Evolutionary conservation across 1,139 yeast species (phyloP), one percentile per base, ranked within the genome.

Genomic region (Diutina rugosa): DNA sequence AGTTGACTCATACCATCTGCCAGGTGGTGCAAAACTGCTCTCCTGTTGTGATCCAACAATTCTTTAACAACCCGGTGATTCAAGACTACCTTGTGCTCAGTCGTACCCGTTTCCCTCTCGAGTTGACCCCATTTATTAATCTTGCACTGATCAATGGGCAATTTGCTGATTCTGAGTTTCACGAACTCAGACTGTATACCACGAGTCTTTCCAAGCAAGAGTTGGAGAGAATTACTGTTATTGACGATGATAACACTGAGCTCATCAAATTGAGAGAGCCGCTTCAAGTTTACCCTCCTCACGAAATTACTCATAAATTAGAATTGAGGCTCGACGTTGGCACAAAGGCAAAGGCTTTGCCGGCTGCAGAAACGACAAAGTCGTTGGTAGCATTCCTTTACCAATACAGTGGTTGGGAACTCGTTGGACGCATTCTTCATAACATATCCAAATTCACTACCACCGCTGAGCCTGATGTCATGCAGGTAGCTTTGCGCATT

Each of bases 391-490:
- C 90, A 38, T 90, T 93, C 72, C 72, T 85, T 51, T 81, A 86
- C 66, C 77, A 79, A 6, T 90, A 84, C 65, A 87, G 84, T 65
- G 98, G 97, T 0, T 90, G 97, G 96, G 80, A 95, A 0, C 72
- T 87, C 51, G 63, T 91, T 45, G 97, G 97, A 1, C 78, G 96
- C 62, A 72, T 88, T 0, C 68, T 91, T 38, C 91, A 87, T 61
- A 86, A 85, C 61, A 67, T 85, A 8, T 73, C 84, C 44, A 72
- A 71, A 55, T 64, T 69, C 6, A 74, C 72, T 60, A 69, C 76
- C 56, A 61, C 68, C 16, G 61, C 69, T 4, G 73, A 76, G 47
- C 60, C 62, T 0, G 74, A 71, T 38, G 74, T 77, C 59, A 64
- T 71, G 55, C 70, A 70, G 12, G 59, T 76, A 8, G 71, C 80